Percentiles rank a stretch among this genome's conserved stretches.
phyloP scores from a whole-genome alignment of 495 filamentous ascomycete species.

The Pyrenula aspistea region DNA sequence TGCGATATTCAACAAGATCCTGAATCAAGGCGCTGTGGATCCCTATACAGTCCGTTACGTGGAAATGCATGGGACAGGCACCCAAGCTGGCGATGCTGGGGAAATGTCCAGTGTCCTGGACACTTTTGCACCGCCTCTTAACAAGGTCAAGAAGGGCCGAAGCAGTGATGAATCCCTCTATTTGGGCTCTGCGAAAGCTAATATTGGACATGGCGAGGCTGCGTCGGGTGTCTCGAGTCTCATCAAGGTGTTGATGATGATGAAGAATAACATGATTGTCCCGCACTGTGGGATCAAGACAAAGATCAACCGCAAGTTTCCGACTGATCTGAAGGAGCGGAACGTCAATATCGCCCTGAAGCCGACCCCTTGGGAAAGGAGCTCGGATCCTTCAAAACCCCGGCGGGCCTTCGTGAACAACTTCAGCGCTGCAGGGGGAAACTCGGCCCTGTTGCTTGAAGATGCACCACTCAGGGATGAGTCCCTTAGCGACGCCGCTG shows the following conservation, averaged over 20 bases:
- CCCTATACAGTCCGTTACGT: constrained; percentile 68
- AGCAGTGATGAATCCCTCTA: constrained; percentile 39
- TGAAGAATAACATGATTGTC: constrained; percentile 58
- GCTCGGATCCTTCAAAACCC: constrained; percentile 1
- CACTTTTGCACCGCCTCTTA: constrained; percentile 64
- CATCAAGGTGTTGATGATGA: constrained; percentile 67
- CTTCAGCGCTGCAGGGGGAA: constrained; percentile 59
- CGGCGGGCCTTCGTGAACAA: constrained; percentile 58
- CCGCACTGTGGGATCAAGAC: constrained; percentile 45
- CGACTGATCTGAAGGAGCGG: constrained; percentile 53
- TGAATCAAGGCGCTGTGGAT: constrained; percentile 57
- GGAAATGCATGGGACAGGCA: constrained; percentile 83
- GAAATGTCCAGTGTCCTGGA: constrained; percentile 72
- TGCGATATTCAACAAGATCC: constrained; percentile 52
- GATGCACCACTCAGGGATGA: constrained; percentile 30
- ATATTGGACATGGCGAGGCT: constrained; percentile 73
- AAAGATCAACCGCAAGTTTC: constrained; percentile 19
- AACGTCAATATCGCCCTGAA: constrained; percentile 26
- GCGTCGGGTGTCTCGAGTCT: constrained; percentile 66
- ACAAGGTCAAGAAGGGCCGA: constrained; percentile 22
- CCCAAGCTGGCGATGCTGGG: constrained; percentile 66
- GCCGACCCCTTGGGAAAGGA: constrained; percentile 11
- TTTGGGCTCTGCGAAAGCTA: constrained; percentile 76
- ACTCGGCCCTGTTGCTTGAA: constrained; percentile 48
- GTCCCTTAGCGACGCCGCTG: constrained; percentile 13